Base-by-base conservation (phyloP, 2,329 filamentous ascomycete species). In the Colletotrichum chlorophyti region DNA sequence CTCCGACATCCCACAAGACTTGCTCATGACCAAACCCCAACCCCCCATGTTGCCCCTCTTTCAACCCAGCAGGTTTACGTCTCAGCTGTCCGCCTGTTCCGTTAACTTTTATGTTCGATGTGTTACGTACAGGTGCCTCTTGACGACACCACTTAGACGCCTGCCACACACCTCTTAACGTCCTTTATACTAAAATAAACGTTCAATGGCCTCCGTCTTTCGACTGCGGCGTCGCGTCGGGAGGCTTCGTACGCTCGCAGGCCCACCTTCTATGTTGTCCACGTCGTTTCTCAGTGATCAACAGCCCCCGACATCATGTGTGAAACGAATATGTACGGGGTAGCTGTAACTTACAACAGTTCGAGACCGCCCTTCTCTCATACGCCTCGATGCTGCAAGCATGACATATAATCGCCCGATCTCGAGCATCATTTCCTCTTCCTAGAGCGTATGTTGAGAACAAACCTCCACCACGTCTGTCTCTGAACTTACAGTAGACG, bases 321-420 rank as follows among this genome's bases (percentile, higher is more conserved):
- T n/a, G 17, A 17, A 5, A 49, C 17, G 34, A 50, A 19, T 41
- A 26, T 48, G 55, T 55, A 49, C 49, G 51, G 43, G 45, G 38
- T 40, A 37, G n/a, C 15, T 34, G 43, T 55, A 24, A 59, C 51
- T 43, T 51, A 43, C 55, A 59, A 51, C 38, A 55, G 51, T 59
- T 55, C 51, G 51, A 51, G 55, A 51, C 51, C 19, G 43, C 37
- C 43, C 50, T 38, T 51, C 55, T 26, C 19, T 26, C 17, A 32
- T 35, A 41, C 49, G 31, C 26, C 17, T 38, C 46, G 17, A 43
- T 31, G 41, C 26, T 26, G 14, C 26, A 26, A 43, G 32, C 51
- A 45, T 43, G 23, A 37, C 37, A 40, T 34, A 31, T 38, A 19
- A n/a, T 32, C 24, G 23, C 27, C 34, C 15, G 19, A 31, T 27